Evolutionary conservation across 371 early-diverging fungal genomes (phyloP).

Genomic region (Syncephalis plumigaleata): DNA sequence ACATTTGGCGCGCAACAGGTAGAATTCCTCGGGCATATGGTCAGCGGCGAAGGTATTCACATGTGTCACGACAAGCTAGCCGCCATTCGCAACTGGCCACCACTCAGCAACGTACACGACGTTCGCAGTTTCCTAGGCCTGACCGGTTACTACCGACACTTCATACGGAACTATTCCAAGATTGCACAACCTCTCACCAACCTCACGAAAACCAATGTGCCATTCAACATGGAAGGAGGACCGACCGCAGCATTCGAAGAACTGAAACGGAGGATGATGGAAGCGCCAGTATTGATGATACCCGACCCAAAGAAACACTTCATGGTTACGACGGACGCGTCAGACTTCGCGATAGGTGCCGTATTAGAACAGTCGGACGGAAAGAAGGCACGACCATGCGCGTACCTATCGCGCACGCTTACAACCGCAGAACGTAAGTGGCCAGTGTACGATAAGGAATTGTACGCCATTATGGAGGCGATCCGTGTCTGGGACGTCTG

Average conservation of each 20-base stretch:
- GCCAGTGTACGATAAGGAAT: conserved; percentile 13
- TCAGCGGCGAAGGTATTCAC: conserved; percentile 10
- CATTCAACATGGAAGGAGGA: no score
- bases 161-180: conserved; percentile 11
- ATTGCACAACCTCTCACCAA: conserved; percentile 11
- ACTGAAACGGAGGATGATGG: conserved; percentile 1
- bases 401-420: conserved; percentile 11
- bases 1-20: conserved; percentile 10
- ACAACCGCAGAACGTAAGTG: conserved; percentile 10
- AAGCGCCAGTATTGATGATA: conserved; percentile 7
- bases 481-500: conserved; percentile 1
- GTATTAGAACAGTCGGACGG: conserved; percentile 5
- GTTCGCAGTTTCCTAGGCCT: conserved; percentile 14
- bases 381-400: conserved; percentile 8
- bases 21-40: conserved; percentile 16
- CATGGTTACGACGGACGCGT: conserved; percentile 8
- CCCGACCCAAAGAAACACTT: conserved; percentile 9
- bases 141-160: conserved; percentile 14
- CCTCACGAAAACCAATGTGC: conserved; percentile 11
- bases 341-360: conserved; percentile 9
- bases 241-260: background rate
- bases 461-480: conserved; percentile 10
- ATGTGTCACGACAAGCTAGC: conserved; percentile 9
- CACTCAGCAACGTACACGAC: conserved; percentile 8
- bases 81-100: conserved; percentile 4